Conservation (phyloP, 257 asterid genomes). For the Schizonepeta tenuifolia region DNA sequence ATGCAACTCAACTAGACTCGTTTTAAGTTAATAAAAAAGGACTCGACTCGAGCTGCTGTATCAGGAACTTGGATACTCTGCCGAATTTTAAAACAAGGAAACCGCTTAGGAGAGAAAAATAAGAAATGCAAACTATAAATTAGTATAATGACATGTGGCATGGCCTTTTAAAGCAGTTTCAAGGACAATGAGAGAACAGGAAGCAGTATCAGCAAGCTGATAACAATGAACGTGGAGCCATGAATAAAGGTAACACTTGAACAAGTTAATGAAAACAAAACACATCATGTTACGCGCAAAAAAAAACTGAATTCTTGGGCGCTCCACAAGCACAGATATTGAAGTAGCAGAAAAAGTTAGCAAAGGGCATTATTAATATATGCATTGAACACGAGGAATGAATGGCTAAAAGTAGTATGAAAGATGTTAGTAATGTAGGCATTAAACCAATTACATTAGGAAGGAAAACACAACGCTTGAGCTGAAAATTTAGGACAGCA, state of each 20-base stretch:
- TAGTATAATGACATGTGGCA: conserved; percentile 14
- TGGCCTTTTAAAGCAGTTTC: not conserved
- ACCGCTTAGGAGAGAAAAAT: conserved; percentile 17
- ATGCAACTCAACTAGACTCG: conserved; percentile 21
- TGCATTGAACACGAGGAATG: conserved; percentile 5
- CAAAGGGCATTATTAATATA: not conserved
- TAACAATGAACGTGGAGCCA: not conserved
- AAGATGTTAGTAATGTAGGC: conserved; percentile 8
- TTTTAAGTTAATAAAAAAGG: not conserved
- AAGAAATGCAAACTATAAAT: conserved; percentile 17
- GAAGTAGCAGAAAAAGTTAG: conserved; percentile 13
- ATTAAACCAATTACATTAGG: conserved; percentile 69
- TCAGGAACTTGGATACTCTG: conserved; percentile 11
- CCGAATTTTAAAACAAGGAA: conserved; percentile 16
- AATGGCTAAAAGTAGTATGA: conserved; percentile 2
- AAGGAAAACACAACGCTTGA: conserved; percentile 96
- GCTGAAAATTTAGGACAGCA: conserved; percentile 90
- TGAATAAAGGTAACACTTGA: not conserved
- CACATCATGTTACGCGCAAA: not conserved
- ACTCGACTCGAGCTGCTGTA: conserved; percentile 23
- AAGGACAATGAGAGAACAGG: conserved; percentile 10
- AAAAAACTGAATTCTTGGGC: not conserved
- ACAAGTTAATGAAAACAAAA: conserved; percentile 24
- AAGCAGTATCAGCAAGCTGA: conserved; percentile 25
- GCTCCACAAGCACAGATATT: not conserved